Percentiles rank a stretch among this genome's conserved stretches.
Conservation (phyloP, 2,329 filamentous ascomycete genomes). For the Pseudogymnoascus sp. region DNA sequence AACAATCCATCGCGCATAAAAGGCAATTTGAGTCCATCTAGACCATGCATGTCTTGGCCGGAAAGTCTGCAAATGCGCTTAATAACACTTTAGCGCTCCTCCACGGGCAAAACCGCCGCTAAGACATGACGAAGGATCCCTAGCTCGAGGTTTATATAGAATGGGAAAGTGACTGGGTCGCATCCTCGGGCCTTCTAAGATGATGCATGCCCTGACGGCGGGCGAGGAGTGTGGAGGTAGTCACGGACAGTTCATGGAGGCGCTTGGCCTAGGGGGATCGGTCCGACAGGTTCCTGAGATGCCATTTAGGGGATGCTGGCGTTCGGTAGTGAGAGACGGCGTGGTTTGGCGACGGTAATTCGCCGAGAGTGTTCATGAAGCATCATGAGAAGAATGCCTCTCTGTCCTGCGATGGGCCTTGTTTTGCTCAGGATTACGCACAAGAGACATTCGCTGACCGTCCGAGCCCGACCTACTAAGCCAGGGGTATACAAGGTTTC, state of each 20-base stretch:
- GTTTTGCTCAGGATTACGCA: neutral
- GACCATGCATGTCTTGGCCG: neutral
- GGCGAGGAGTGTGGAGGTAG: neutral
- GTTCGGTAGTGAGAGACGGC: neutral
- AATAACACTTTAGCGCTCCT: neutral
- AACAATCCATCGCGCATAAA: neutral
- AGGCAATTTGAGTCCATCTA: neutral
- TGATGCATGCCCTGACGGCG: neutral
- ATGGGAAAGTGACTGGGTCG: neutral
- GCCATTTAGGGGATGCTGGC: neutral
- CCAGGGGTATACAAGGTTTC: neutral
- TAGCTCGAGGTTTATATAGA: slow-evolving; percentile 3
- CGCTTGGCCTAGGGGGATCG: neutral
- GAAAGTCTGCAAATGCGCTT: neutral
- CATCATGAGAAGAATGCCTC: neutral
- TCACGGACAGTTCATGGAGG: neutral
- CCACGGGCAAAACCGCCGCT: neutral
- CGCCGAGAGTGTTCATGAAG: neutral
- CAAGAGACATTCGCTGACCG: neutral
- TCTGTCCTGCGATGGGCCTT: neutral
- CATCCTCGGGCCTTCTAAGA: neutral
- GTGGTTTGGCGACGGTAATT: neutral
- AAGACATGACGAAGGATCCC: neutral
- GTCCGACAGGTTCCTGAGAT: neutral
- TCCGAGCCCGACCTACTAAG: neutral